These are phyloP conservation scores for Pichia sp. DNA, from an alignment of 1,139 yeast species.

Conservation along the genomic window DNA sequence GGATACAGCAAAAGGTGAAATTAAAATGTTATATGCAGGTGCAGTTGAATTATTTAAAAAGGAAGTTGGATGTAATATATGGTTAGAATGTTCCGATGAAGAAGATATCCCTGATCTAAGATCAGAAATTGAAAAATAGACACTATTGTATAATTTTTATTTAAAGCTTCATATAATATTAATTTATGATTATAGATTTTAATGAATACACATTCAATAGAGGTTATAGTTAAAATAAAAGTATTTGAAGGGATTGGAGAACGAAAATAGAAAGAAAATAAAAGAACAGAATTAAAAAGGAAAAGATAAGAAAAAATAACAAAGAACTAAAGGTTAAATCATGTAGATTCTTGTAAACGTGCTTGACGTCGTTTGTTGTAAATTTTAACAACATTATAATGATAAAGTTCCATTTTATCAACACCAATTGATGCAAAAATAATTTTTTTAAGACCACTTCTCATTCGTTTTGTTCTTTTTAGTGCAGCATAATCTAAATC, in stretches of 20 bases:
- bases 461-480: conserved; percentile 35
- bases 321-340: neutral
- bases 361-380: conserved; percentile 30
- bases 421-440: conserved; percentile 58
- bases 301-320: neutral
- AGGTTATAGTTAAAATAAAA: too few relatives aligned
- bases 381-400: conserved; percentile 45
- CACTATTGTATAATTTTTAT: too few relatives aligned
- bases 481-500: conserved; percentile 43
- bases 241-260: too few relatives aligned
- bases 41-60: conserved; percentile 75
- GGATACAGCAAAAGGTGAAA: conserved; percentile 69
- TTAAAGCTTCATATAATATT: neutral
- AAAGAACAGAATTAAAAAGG: neutral
- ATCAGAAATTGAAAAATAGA: conserved; percentile 22
- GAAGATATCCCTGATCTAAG: conserved; percentile 54
- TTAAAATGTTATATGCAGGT: conserved; percentile 84
- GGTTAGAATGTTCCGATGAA: conserved; percentile 52
- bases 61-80: conserved; percentile 61
- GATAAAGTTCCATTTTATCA: conserved; percentile 39
- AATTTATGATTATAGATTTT: neutral
- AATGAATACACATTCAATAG: too few relatives aligned
- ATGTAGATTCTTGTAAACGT: conserved; percentile 10
- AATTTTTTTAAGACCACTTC: conserved; percentile 33
- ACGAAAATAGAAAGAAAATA: too few relatives aligned